These are phyloP conservation scores for Pseudogymnoascus sp. DNA, from an alignment of 2,329 filamentous ascomycete species.

Conservation along the genomic window DNA sequence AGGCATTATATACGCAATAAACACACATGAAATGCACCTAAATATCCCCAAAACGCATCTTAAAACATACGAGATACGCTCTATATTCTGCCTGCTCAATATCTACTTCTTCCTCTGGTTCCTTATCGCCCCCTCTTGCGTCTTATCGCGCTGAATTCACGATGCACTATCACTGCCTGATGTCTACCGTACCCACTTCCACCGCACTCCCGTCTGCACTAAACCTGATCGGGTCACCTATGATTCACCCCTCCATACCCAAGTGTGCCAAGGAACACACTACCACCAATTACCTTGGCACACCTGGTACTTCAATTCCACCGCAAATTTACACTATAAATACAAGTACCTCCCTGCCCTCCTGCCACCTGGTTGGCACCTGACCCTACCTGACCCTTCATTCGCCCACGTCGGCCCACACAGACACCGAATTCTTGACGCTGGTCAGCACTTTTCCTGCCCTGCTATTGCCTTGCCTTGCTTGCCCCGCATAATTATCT, in stretches of 20 bases:
- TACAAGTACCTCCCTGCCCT: not conserved
- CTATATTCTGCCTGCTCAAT: not conserved
- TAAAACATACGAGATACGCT: not conserved
- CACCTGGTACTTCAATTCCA: not conserved
- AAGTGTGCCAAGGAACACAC: not conserved
- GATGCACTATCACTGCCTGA: not conserved
- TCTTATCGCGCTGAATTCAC: not conserved
- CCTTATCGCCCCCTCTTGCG: not conserved
- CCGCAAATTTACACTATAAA: not conserved
- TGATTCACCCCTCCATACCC: constrained; percentile 1
- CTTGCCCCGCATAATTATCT: not conserved
- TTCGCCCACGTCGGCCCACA: constrained; percentile 1
- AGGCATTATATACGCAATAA: not conserved
- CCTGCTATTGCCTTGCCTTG: not conserved
- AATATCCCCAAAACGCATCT: not conserved
- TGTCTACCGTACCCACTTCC: constrained; percentile 1
- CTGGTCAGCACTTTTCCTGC: not conserved
- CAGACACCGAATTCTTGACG: not conserved
- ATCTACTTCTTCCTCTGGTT: not conserved
- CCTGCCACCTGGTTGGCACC: constrained; percentile 7
- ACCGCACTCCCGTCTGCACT: not conserved
- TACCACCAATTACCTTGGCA: not conserved
- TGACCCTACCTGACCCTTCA: constrained; percentile 4
- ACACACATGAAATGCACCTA: not conserved
- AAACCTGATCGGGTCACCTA: not conserved